These are phyloP conservation scores for Teunomyces lycoperdinae DNA, from an alignment of 805 yeast genomes.

Conservation along the genomic window DNA sequence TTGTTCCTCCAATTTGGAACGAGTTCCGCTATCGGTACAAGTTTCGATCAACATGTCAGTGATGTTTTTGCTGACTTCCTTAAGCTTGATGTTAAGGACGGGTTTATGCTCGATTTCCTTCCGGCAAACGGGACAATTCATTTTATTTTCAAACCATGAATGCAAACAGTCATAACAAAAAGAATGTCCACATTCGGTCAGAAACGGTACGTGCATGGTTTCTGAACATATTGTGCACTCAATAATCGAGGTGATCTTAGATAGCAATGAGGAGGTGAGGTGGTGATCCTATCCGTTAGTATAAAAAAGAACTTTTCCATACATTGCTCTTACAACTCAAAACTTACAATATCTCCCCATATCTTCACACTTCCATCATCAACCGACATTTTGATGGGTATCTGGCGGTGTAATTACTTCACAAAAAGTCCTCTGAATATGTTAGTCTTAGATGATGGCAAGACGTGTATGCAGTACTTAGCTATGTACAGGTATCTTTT, in stretches of 20 bases:
- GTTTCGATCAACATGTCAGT: constrained; percentile 39
- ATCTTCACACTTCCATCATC: constrained; percentile 8
- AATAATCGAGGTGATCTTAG: constrained; percentile 26
- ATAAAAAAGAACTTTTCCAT: neutral
- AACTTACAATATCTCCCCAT: constrained; percentile 13
- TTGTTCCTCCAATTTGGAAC: constrained; percentile 19
- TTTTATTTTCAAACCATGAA: constrained; percentile 57
- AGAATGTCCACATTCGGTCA: constrained; percentile 68
- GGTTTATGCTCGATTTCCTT: constrained; percentile 48
- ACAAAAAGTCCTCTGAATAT: neutral
- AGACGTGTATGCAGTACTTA: neutral
- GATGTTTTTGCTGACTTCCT: constrained; percentile 44
- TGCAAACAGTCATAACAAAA: constrained; percentile 66
- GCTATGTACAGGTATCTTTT: neutral
- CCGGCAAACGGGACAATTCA: constrained; percentile 72
- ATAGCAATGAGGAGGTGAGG: constrained; percentile 21
- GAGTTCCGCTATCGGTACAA: constrained; percentile 24
- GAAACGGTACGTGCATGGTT: constrained; percentile 61
- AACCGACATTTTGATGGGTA: neutral
- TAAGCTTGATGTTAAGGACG: constrained; percentile 49
- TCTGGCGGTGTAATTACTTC: neutral
- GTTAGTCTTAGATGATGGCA: neutral
- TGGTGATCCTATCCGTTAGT: constrained; percentile 21
- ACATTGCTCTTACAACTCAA: too few species aligned
- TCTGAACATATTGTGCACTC: constrained; percentile 72